Base-by-base conservation (phyloP, 768 basidiomycete genomes). In the Rhodotorula toruloides region DNA sequence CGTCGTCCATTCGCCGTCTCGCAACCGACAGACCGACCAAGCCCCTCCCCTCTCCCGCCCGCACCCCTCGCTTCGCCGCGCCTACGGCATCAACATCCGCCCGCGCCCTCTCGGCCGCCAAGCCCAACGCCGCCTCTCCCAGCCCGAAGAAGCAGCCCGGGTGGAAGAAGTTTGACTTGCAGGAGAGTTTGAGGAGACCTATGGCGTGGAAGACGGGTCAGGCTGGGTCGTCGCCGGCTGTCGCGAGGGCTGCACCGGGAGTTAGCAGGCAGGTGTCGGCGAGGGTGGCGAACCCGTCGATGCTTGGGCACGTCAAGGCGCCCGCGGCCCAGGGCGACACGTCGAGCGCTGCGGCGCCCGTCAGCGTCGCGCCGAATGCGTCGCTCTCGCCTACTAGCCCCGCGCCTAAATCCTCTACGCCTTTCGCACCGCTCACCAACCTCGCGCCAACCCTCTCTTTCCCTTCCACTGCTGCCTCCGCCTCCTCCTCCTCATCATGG, bases 151-250 rank as follows among this genome's bases (percentile, higher is more conserved):
- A 70, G 58, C 59, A 54, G 29, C 49, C 47, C 48, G 57, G 53
- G 53, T 0, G 52, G 63, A 65, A 70, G 29, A 57, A 54, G 40
- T 70, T 65, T 34, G 60, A 69, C 57, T 29, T 65, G 40, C 63
- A 65, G 36, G 63, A 57, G 42, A 48, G 44, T 22, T 39, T 69
- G 2, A 56, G 48, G 39, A 43, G 60, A 2, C 63, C 63, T 17
- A 57, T 69, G 53, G 44, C 4, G 8, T 69, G 65, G 65, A 61
- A 57, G 27, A 14, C 34, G 27, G 29, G n/a, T 14, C 31, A 29
- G 21, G 39, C 21, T 3, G 8, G n/a, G 0, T 0, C 12, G 0
- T 16, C 48, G 0, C n/a, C 17, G 25, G 19, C 31, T 34, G 14
- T 17, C 1, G n/a, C n/a, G n/a, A n/a, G n/a, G n/a, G n/a, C n/a